A percentile compares a stretch with the other conserved stretches of the same genome.
Conservation (phyloP, 352 stramenopile genomes). For the Phytophthora megakarya region DNA sequence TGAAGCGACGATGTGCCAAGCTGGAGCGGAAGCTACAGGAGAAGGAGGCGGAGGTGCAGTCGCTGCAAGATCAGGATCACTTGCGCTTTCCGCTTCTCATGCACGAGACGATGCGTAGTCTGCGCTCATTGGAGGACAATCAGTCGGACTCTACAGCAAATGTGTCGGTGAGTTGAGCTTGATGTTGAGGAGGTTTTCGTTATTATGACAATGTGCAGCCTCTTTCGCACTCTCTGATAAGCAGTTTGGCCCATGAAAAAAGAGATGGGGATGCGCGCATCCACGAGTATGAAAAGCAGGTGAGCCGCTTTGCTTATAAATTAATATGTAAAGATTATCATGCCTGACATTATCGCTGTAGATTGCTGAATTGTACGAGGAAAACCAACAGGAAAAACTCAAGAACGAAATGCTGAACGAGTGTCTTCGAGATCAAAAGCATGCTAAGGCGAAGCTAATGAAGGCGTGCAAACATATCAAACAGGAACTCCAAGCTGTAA, state of each 20-base stretch:
- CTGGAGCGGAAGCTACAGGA: conserved; percentile 65
- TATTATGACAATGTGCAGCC: conserved; percentile 23
- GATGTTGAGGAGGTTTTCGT: background rate
- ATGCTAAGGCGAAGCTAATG: conserved; percentile 70
- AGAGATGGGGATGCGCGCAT: conserved; percentile 50
- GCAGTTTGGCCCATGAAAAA: conserved; percentile 33
- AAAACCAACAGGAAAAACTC: conserved; percentile 71
- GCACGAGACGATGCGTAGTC: conserved; percentile 66
- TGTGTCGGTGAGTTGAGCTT: conserved; percentile 20
- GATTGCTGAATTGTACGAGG: conserved; percentile 69
- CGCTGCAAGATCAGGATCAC: conserved; percentile 59
- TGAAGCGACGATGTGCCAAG: conserved; percentile 63
- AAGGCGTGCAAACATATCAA: conserved; percentile 74
- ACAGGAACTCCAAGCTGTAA: conserved; percentile 62
- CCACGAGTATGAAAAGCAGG: conserved; percentile 78
- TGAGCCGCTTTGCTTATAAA: conserved; percentile 5
- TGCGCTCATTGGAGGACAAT: conserved; percentile 51
- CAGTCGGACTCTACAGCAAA: conserved; percentile 24
- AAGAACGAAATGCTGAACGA: conserved; percentile 72
- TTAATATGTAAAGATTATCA: background rate
- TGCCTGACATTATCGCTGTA: conserved; percentile 20
- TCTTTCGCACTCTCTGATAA: conserved; percentile 48
- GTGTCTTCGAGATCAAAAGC: conserved; percentile 71
- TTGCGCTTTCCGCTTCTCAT: conserved; percentile 57
- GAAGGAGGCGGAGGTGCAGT: conserved; percentile 53